Percentiles rank a stretch among this genome's conserved stretches.
These are phyloP conservation scores for Venturia nashicola DNA, from an alignment of 2,329 filamentous ascomycete genomes.

Conservation along the genomic window DNA sequence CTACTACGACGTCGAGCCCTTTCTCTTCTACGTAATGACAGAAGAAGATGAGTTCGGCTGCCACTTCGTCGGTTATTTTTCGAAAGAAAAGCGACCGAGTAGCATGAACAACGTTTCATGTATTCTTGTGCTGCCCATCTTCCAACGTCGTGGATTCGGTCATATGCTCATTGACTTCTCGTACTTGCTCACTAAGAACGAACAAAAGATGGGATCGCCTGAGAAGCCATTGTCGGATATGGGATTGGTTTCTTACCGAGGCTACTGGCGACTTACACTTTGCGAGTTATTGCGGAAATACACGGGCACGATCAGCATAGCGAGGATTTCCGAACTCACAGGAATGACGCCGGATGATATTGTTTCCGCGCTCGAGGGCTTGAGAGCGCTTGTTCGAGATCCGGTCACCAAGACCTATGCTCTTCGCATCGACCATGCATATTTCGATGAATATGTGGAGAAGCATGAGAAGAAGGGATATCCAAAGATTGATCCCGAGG, in stretches of 20 bases:
- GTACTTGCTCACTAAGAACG: constrained; percentile 85
- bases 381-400: constrained; percentile 81
- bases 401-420: constrained; percentile 81
- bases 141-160: constrained; percentile 93
- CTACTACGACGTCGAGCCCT: constrained; percentile 96
- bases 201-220: constrained; percentile 86
- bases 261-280: constrained; percentile 87
- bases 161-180: constrained; percentile 97
- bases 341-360: constrained; percentile 96
- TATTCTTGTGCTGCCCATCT: constrained; percentile 89
- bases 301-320: constrained; percentile 42
- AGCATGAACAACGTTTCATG: constrained; percentile 97
- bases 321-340: constrained; percentile 70
- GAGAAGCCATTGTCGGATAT: constrained; percentile 97
- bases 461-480: constrained; percentile 87
- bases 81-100: constrained; percentile 90
- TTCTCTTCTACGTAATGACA: constrained; percentile 93
- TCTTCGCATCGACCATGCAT: constrained; percentile 72
- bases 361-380: constrained; percentile 79
- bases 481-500: constrained; percentile 67
- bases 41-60: constrained; percentile 86
- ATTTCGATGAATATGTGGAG: constrained; percentile 75
- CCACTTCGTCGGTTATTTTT: constrained; percentile 98
- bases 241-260: constrained; percentile 92
- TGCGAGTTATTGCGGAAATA: constrained; percentile 69